Evolutionary conservation across 2,329 filamentous ascomycete genomes (phyloP).

Genomic region (Pestalotiopsis sp.): DNA sequence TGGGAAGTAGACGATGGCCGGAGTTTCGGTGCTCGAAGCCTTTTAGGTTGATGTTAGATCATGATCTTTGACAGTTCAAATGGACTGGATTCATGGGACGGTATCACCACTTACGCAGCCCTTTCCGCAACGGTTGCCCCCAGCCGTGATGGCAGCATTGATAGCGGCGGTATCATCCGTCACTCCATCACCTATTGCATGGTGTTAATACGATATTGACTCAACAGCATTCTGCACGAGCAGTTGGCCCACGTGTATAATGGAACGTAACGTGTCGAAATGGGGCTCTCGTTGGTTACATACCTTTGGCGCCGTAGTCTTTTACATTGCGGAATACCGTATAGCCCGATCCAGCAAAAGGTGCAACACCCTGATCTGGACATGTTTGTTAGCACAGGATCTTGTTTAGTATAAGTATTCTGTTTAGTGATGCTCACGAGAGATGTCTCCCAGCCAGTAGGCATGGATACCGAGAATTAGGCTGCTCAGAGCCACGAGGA

Average conservation of each 20-base stretch:
- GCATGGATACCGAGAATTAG: slow-evolving; percentile 32
- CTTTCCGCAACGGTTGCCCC: slow-evolving; percentile 42
- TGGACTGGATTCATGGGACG: neutral
- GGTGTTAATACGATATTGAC: slow-evolving; percentile 6
- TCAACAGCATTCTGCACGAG: neutral
- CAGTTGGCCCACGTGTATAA: neutral
- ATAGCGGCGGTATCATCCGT: slow-evolving; percentile 51
- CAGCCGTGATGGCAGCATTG: slow-evolving; percentile 43
- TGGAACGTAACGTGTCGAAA: neutral
- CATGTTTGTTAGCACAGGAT: neutral
- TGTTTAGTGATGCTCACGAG: slow-evolving; percentile 21
- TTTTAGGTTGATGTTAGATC: slow-evolving; percentile 22
- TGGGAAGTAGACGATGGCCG: slow-evolving; percentile 47
- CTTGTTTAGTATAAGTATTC: neutral
- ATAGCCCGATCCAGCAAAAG: slow-evolving; percentile 42
- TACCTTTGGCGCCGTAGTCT: slow-evolving; percentile 48
- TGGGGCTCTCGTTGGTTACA: slow-evolving; percentile 13
- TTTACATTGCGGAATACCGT: slow-evolving; percentile 51
- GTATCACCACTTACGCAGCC: slow-evolving; percentile 39
- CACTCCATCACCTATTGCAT: slow-evolving; percentile 40
- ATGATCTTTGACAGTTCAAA: neutral
- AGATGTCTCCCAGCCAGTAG: slow-evolving; percentile 34
- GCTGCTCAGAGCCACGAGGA: slow-evolving; percentile 31
- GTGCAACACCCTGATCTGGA: slow-evolving; percentile 45
- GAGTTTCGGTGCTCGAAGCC: slow-evolving; percentile 43